A percentile compares a stretch with the other conserved stretches of the same genome.
Conservation (phyloP, 768 basidiomycete genomes). For the Mycena rosella region DNA sequence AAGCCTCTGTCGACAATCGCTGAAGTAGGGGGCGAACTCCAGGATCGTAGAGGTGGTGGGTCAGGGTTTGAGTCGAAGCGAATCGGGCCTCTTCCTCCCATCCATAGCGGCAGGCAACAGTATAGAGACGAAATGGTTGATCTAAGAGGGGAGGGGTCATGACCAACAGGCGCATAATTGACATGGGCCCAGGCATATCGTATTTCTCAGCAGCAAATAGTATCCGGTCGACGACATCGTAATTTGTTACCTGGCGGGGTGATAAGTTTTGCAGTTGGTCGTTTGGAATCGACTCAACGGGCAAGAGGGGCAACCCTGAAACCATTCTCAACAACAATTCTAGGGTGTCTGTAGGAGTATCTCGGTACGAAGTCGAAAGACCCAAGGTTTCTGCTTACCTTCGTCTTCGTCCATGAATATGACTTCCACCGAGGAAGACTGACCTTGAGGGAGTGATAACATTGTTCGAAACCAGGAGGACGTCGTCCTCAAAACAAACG, state of each 20-base stretch:
- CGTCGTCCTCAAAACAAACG: constrained; percentile 70
- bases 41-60: constrained; percentile 63
- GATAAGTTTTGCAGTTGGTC: no score
- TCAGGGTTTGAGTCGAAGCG: constrained; percentile 68
- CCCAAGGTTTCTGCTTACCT: constrained; percentile 1
- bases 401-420: constrained; percentile 71
- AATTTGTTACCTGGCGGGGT: no score
- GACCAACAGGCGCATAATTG: constrained; percentile 70
- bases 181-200: constrained; percentile 75
- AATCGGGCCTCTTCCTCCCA: constrained; percentile 69
- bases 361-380: background rate
- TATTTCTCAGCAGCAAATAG: constrained; percentile 77
- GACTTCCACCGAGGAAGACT: constrained; percentile 40
- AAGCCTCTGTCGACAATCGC: constrained; percentile 62
- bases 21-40: constrained; percentile 59
- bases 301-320: constrained; percentile 65
- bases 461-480: constrained; percentile 76
- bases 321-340: constrained; percentile 72
- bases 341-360: constrained; percentile 53
- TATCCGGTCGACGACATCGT: constrained; percentile 68
- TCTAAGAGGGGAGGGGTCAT: constrained; percentile 64
- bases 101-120: constrained; percentile 66
- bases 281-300: no score
- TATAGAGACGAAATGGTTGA: constrained; percentile 66
- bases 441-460: constrained; percentile 66